Evolutionary conservation across 108 stramenopile species (phyloP).

Genomic region (Stephanodiscus minutulus): DNA sequence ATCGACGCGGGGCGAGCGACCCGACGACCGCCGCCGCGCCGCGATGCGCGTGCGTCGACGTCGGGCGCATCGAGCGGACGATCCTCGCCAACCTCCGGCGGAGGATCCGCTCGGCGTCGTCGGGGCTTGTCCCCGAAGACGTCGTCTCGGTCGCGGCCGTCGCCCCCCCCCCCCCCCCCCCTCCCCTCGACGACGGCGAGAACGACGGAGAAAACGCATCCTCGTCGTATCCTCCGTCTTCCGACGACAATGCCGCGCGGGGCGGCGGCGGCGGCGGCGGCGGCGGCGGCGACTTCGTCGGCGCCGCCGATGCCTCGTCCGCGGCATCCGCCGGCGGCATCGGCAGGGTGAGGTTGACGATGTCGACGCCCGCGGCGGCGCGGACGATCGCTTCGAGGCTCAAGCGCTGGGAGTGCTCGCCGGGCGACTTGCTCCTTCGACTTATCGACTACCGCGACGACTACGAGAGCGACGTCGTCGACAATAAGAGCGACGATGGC

Average conservation of each 20-base stretch:
- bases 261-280: not conserved
- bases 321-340: not conserved
- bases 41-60: too few relatives aligned
- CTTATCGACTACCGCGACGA: not conserved
- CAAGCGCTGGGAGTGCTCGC: not conserved
- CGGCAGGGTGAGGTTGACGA: not conserved
- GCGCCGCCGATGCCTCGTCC: not conserved
- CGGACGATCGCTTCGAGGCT: not conserved
- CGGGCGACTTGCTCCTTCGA: not conserved
- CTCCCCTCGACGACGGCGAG: not conserved
- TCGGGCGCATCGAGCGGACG: too few relatives aligned
- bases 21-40: too few relatives aligned
- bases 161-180: not conserved
- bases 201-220: too few relatives aligned
- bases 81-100: not conserved
- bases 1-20: not conserved
- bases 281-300: not conserved
- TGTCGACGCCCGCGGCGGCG: not conserved
- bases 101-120: not conserved
- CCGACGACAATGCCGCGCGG: not conserved
- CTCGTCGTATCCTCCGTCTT: too few relatives aligned
- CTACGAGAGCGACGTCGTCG: not conserved
- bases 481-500: slow-evolving; percentile 28
- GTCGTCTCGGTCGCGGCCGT: not conserved
- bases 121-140: not conserved